These are phyloP conservation scores for Solanum tarapatanum DNA, from an alignment of 257 asterid species.

Conservation along the genomic window DNA sequence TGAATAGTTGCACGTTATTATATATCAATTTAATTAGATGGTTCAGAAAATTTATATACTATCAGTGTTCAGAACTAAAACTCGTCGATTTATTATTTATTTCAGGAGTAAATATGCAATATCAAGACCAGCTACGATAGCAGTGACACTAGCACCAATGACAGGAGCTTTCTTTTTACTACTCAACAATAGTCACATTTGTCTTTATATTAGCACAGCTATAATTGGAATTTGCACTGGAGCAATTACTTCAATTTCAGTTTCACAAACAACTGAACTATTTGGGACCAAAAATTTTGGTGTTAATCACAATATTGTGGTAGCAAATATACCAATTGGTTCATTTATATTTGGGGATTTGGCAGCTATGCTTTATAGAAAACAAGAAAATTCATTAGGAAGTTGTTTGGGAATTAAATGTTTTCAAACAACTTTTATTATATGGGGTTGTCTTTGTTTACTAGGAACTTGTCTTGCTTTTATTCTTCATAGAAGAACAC, in stretches of 20 bases:
- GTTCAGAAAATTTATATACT: too few species aligned
- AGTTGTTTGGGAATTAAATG: slow-evolving; percentile 46
- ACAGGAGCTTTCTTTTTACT: slow-evolving; percentile 62
- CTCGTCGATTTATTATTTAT: background rate
- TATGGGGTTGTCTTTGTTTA: slow-evolving; percentile 55
- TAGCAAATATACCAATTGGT: slow-evolving; percentile 58
- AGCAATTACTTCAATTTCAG: slow-evolving; percentile 58
- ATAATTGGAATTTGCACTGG: slow-evolving; percentile 60
- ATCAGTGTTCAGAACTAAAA: background rate
- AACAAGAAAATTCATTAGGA: slow-evolving; percentile 8
- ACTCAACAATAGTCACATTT: background rate
- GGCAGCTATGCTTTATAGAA: slow-evolving; percentile 47
- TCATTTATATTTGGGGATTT: slow-evolving; percentile 56
- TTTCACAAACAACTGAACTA: slow-evolving; percentile 50
- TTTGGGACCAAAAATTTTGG: slow-evolving; percentile 61
- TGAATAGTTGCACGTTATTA: background rate
- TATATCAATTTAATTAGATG: background rate
- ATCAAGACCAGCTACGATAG: slow-evolving; percentile 53
- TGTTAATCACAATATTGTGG: slow-evolving; percentile 57
- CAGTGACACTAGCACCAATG: slow-evolving; percentile 60
- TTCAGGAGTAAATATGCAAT: slow-evolving; percentile 29
- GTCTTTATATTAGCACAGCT: slow-evolving; percentile 48
- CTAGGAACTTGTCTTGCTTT: slow-evolving; percentile 42
- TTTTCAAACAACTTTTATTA: slow-evolving; percentile 34
- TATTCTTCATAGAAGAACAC: slow-evolving; percentile 38